A percentile compares a stretch with the other conserved stretches of the same genome.
phyloP scores from a whole-genome alignment of 148 eudicot genomes.

The Camellia sinensis region DNA sequence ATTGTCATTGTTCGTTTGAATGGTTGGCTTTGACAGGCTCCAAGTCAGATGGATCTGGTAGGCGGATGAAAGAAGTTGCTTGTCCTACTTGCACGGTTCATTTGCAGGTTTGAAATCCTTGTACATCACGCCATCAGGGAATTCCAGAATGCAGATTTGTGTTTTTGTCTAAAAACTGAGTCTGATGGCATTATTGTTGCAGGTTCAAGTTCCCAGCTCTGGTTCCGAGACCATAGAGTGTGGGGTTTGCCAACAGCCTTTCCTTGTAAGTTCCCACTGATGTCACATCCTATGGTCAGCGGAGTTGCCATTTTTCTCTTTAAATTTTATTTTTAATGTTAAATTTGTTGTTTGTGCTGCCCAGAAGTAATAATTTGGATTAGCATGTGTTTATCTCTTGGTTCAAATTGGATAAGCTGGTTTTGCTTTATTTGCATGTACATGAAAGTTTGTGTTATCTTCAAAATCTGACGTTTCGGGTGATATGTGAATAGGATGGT shows the following conservation, averaged over 20 bases:
- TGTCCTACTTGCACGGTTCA: slow-evolving; percentile 98
- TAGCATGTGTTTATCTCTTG: neutral
- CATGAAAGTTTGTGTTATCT: neutral
- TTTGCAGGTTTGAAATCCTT: slow-evolving; percentile 65
- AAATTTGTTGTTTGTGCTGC: neutral
- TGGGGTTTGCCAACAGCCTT: slow-evolving; percentile 96
- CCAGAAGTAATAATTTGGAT: neutral
- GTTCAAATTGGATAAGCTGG: neutral
- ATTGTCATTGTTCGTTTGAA: neutral
- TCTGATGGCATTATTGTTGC: slow-evolving; percentile 6
- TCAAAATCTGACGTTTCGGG: no score
- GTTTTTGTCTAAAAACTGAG: neutral
- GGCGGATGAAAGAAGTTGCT: slow-evolving; percentile 91
- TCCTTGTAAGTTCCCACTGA: slow-evolving; percentile 76
- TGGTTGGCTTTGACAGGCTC: slow-evolving; percentile 38
- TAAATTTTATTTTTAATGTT: neutral
- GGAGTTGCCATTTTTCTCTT: neutral
- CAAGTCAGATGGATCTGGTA: slow-evolving; percentile 54
- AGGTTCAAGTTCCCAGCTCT: slow-evolving; percentile 91
- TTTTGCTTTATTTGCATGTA: neutral
- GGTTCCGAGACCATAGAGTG: slow-evolving; percentile 98
- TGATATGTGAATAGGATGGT: no score
- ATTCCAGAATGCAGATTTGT: neutral
- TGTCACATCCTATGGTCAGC: neutral
- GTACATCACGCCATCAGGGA: neutral